These are phyloP conservation scores for Oemleria cerasiformis DNA, from an alignment of 306 rosid species.

Conservation along the genomic window DNA sequence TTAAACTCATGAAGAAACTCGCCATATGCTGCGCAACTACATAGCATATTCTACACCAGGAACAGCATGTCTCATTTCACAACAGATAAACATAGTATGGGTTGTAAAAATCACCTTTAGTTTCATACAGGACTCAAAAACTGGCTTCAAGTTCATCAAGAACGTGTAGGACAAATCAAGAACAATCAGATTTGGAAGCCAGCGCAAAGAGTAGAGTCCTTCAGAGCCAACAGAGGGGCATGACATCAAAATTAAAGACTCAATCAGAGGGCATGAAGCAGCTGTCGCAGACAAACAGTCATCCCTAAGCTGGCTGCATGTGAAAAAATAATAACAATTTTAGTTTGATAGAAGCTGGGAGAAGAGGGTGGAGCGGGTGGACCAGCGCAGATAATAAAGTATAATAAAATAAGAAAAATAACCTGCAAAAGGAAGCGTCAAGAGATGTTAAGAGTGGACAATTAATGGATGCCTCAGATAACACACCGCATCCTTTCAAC, in stretches of 20 bases:
- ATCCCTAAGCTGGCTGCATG: conserved; percentile 79
- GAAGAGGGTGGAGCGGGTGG: neutral
- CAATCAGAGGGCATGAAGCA: conserved; percentile 76
- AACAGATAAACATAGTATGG: neutral
- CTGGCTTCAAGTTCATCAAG: conserved; percentile 78
- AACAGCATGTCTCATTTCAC: neutral
- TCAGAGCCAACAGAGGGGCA: conserved; percentile 84
- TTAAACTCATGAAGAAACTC: neutral
- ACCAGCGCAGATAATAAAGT: neutral
- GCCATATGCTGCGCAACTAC: neutral
- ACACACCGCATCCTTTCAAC: conserved; percentile 93
- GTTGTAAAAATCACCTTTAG: conserved; percentile 50
- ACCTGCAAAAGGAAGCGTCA: conserved; percentile 99
- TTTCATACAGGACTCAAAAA: conserved; percentile 79
- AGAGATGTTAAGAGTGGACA: conserved; percentile 87
- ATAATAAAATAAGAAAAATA: conserved; percentile 22
- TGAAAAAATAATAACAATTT: conserved; percentile 24
- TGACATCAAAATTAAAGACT: conserved; percentile 88
- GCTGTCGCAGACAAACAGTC: conserved; percentile 92
- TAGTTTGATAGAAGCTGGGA: conserved; percentile 14
- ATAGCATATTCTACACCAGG: neutral
- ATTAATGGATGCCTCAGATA: conserved; percentile 82
- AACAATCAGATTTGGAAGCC: conserved; percentile 60
- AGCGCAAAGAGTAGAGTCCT: conserved; percentile 69
- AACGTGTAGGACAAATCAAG: conserved; percentile 97